Percentiles rank a stretch among this genome's conserved stretches.
Evolutionary conservation across 768 basidiomycete species (phyloP).

Genomic region (Rhodosporidiobolus sp.): DNA sequence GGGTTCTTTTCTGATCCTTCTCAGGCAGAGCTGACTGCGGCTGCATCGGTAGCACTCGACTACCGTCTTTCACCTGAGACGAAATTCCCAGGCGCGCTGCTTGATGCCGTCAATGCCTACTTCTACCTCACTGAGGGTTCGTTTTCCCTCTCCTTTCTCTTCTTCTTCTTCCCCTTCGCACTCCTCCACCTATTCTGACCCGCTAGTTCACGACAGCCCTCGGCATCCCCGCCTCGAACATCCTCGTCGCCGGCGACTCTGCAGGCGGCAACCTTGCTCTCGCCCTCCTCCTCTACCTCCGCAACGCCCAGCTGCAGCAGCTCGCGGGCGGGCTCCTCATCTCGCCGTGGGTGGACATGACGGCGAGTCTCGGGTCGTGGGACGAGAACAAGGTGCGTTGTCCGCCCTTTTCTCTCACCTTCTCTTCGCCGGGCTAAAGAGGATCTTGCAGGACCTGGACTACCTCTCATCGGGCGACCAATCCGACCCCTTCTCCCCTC

Average conservation of each 20-base stretch:
- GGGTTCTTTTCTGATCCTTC: not conserved
- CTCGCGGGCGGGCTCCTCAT: slow-evolving; percentile 80
- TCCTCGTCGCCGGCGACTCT: slow-evolving; percentile 79
- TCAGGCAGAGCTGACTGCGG: not conserved
- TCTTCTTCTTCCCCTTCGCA: no score
- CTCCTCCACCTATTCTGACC: no score
- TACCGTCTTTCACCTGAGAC: slow-evolving; percentile 94
- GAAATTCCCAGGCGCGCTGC: slow-evolving; percentile 78
- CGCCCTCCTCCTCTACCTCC: slow-evolving; percentile 81
- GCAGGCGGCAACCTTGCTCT: slow-evolving; percentile 84
- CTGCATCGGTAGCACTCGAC: slow-evolving; percentile 62
- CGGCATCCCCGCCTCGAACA: slow-evolving; percentile 57
- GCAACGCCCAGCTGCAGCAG: slow-evolving; percentile 79
- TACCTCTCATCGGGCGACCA: slow-evolving; percentile 66
- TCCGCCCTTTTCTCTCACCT: not conserved
- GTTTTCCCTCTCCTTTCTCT: slow-evolving; percentile 59
- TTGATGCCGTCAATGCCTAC: slow-evolving; percentile 80
- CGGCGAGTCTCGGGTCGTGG: slow-evolving; percentile 93
- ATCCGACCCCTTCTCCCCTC: slow-evolving; percentile 79
- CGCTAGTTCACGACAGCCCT: slow-evolving; percentile 16
- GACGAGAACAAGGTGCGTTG: slow-evolving; percentile 65
- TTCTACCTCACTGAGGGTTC: slow-evolving; percentile 79
- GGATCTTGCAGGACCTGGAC: slow-evolving; percentile 56
- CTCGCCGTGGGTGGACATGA: slow-evolving; percentile 65
- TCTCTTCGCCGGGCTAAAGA: not conserved